phyloP scores from a whole-genome alignment of 1,139 yeast species.

The Pneumocystis jirovecii region DNA sequence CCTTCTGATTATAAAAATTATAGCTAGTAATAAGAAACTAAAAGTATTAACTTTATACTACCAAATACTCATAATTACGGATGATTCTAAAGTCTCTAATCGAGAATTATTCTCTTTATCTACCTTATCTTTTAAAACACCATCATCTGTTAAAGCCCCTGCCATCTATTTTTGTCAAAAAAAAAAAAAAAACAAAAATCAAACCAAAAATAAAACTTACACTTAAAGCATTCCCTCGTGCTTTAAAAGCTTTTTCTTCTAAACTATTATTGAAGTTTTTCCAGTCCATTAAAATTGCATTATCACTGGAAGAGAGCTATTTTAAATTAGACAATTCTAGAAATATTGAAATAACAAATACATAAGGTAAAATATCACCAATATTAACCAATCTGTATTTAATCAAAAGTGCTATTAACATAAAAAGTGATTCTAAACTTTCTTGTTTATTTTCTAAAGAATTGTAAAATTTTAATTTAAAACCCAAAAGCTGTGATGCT shows the following conservation, averaged over 20 bases:
- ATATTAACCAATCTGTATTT: conserved; percentile 56
- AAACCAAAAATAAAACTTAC: conserved; percentile 41
- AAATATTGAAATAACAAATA: conserved; percentile 18
- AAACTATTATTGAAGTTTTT: conserved; percentile 35
- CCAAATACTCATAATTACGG: background rate
- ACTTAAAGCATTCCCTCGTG: conserved; percentile 69
- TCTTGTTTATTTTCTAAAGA: conserved; percentile 21
- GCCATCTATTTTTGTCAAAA: conserved; percentile 41
- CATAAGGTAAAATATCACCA: conserved; percentile 43
- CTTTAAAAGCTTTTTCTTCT: conserved; percentile 47
- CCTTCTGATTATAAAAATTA: conserved; percentile 21
- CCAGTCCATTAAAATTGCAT: conserved; percentile 32
- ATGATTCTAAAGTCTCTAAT: background rate
- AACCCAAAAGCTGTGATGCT: conserved; percentile 47
- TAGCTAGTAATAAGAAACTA: background rate
- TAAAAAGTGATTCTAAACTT: conserved; percentile 34
- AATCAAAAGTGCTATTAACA: conserved; percentile 41
- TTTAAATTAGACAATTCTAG: background rate
- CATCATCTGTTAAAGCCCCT: conserved; percentile 26
- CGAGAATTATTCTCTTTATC: conserved; percentile 3
- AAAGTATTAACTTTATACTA: background rate
- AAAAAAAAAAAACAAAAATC: background rate
- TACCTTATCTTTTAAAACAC: background rate
- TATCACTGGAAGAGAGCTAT: conserved; percentile 28
- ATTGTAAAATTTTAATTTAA: conserved; percentile 31